A percentile compares a stretch with the other conserved stretches of the same genome.
Evolutionary conservation across 345 rosid genomes (phyloP).

Genomic region (Hibiscus syriacus): DNA sequence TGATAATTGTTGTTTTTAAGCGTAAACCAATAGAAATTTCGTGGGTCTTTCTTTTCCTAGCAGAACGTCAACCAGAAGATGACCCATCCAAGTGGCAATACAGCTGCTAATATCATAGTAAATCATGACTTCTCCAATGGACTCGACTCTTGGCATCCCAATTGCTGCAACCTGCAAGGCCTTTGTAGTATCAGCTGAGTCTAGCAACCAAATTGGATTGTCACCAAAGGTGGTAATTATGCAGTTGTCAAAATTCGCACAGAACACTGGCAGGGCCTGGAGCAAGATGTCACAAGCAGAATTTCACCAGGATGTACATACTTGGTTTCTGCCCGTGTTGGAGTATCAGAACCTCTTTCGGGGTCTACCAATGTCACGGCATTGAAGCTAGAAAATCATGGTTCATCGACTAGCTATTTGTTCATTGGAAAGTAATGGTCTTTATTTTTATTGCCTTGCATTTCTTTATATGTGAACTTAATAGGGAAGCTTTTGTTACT

Average conservation of each 20-base stretch:
- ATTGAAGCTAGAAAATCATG: slow-evolving; percentile 48
- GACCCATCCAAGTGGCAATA: slow-evolving; percentile 16
- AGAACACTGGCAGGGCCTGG: too few species aligned
- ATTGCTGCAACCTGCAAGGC: slow-evolving; percentile 70
- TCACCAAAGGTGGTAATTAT: slow-evolving; percentile 31
- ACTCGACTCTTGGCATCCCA: slow-evolving; percentile 60
- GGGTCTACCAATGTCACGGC: slow-evolving; percentile 61
- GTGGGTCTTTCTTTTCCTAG: slow-evolving; percentile 11
- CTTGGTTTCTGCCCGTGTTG: slow-evolving; percentile 61
- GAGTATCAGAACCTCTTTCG: slow-evolving; percentile 55
- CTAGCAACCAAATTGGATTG: slow-evolving; percentile 26
- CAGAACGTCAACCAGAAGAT: slow-evolving; percentile 28
- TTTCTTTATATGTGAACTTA: neutral
- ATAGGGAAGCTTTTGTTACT: neutral
- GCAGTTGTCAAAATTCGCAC: slow-evolving; percentile 76
- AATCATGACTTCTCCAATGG: slow-evolving; percentile 83
- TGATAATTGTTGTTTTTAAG: neutral
- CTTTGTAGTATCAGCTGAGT: slow-evolving; percentile 44
- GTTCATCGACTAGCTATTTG: slow-evolving; percentile 42
- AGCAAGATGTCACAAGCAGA: slow-evolving; percentile 71
- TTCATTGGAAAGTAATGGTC: slow-evolving; percentile 67
- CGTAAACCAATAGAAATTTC: neutral
- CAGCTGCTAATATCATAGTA: slow-evolving; percentile 34
- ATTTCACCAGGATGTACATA: slow-evolving; percentile 51
- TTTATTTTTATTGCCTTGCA: slow-evolving; percentile 2